phyloP scores from a whole-genome alignment of 1,139 yeast species.

The Saccharomyces hybrid region DNA sequence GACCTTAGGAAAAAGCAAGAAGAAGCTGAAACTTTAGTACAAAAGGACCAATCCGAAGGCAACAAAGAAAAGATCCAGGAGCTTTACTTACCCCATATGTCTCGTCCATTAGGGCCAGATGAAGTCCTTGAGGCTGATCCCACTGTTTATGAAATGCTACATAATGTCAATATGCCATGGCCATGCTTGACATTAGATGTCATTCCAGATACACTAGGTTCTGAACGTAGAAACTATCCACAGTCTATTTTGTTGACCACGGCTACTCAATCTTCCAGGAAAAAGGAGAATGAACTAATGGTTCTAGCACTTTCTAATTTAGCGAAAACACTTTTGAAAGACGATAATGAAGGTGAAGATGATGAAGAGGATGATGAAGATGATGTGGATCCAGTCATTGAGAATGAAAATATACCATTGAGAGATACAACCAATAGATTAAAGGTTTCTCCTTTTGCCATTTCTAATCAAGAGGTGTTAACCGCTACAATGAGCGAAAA shows the following conservation, averaged over 20 bases:
- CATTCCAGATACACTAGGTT: slow-evolving; percentile 78
- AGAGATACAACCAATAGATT: slow-evolving; percentile 83
- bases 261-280: slow-evolving; percentile 87
- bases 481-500: slow-evolving; percentile 86
- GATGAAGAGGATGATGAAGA: slow-evolving; percentile 67
- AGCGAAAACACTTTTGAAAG: slow-evolving; percentile 63
- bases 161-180: slow-evolving; percentile 91
- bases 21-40: slow-evolving; percentile 33
- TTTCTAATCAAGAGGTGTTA: slow-evolving; percentile 47
- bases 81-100: slow-evolving; percentile 77
- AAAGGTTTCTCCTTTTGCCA: slow-evolving; percentile 73
- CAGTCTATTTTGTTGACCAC: slow-evolving; percentile 80
- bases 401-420: slow-evolving; percentile 68
- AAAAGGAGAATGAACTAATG: slow-evolving; percentile 80
- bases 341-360: slow-evolving; percentile 63
- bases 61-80: slow-evolving; percentile 27
- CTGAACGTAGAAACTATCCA: slow-evolving; percentile 84
- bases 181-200: slow-evolving; percentile 90
- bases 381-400: slow-evolving; percentile 75
- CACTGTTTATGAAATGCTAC: slow-evolving; percentile 91
- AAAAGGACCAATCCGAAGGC: slow-evolving; percentile 27
- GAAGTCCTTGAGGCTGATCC: slow-evolving; percentile 97
- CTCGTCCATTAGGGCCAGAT: slow-evolving; percentile 87
- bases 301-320: slow-evolving; percentile 77
- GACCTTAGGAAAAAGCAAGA: slow-evolving; percentile 25